Evolutionary conservation across 495 filamentous ascomycete genomes (phyloP), one percentile per base, ranked within the genome.

Genomic region (Oleoguttula mirabilis): DNA sequence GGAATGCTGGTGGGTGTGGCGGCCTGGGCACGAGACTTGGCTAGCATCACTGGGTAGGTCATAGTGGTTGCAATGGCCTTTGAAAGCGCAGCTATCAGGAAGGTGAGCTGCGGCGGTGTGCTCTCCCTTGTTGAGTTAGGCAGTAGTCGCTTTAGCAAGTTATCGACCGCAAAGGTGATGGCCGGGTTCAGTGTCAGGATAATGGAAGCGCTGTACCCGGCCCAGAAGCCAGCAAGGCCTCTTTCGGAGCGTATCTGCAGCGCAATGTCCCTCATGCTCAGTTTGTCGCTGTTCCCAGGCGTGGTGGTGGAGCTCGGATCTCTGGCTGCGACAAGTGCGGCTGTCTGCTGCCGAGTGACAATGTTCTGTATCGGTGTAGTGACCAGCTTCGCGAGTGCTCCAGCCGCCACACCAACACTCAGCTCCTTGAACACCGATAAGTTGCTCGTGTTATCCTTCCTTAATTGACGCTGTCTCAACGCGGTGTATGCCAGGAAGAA

Each of bases 31-130:
- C 87, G 66, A 0, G 82, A 76, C 59, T 87, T 85, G 16, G 85
- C 87, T 16, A 86, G 73, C 11, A 80, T 79, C 59, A 94, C 78
- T 0, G 88, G 88, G 59, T 94, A 94, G 4, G 83, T 94, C 43
- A 90, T 65, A 0, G 75, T 69, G 2, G 76, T 86, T 0, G 88
- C 88, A 6, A 80, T 64, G 4, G 77, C 79, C 55, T 94, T 94
- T 56, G 80, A 84, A 11, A 82, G 40, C 0, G 87, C 88, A 1
- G 88, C 88, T 17, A 94, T 57, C 0, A 94, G 56, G 52, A 94
- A 84, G 0, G 71, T 81, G 11, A 66, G 50, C 34, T 45, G 38
- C 14, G 47, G 31, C 12, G 20, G 14, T 10, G 79, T 75, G 17
- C 69, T 68, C 7, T 72, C 63, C 28, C 72, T 66, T 19, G 64